Evolutionary conservation across 345 rosid genomes (phyloP).

Genomic region (Murraya koenigii): DNA sequence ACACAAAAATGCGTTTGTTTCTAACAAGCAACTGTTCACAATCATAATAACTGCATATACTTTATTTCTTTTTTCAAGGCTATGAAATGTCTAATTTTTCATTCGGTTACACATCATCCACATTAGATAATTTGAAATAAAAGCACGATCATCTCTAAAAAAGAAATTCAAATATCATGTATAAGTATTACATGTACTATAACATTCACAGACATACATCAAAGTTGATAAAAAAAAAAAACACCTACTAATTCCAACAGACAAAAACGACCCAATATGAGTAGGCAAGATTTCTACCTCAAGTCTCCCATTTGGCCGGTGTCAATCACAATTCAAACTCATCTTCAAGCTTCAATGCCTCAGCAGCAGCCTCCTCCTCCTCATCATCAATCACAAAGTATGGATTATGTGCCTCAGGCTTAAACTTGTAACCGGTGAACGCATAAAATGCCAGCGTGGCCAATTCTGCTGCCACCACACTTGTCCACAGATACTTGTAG

Average conservation of each 20-base stretch:
- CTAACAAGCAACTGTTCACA: neutral
- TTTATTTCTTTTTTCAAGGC: neutral
- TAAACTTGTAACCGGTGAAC: slow-evolving; percentile 87
- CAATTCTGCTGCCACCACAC: slow-evolving; percentile 83
- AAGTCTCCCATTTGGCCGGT: neutral
- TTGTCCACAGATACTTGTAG: slow-evolving; percentile 85
- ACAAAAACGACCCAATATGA: neutral
- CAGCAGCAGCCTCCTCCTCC: slow-evolving; percentile 98
- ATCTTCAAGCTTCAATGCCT: slow-evolving; percentile 91
- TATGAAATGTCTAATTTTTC: neutral
- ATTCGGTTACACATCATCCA: neutral
- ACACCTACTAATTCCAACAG: slow-evolving; percentile 10
- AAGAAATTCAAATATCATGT: slow-evolving; percentile 4
- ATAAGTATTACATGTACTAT: slow-evolving; percentile 32
- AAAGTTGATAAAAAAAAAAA: neutral
- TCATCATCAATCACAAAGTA: slow-evolving; percentile 94
- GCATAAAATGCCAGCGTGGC: slow-evolving; percentile 84
- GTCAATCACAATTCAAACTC: slow-evolving; percentile 76
- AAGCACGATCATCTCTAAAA: slow-evolving; percentile 8
- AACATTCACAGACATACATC: slow-evolving; percentile 19
- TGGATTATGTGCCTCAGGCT: slow-evolving; percentile 91
- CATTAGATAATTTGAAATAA: neutral
- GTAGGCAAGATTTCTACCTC: slow-evolving; percentile 16
- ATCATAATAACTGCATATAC: neutral
- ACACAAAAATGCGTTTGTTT: neutral